Evolutionary conservation across 129 eudicot species (phyloP), one percentile per base, ranked within the genome.

Genomic region (Lactuca sativa): DNA sequence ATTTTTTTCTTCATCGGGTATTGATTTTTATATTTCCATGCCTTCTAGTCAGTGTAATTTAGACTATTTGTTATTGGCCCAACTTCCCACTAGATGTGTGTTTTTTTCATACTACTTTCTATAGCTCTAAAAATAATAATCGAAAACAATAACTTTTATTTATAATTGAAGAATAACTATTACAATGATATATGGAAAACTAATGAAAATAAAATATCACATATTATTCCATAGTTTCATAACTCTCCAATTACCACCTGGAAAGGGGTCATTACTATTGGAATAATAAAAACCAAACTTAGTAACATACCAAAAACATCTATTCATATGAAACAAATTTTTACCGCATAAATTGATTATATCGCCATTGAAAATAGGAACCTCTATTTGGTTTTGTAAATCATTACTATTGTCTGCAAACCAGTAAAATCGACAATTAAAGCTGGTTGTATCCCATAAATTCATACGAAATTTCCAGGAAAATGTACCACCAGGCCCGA

Each of bases 391-490:
- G 3, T 47, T 49, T 13, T 7, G n/a, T 30, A n/a, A 2, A 14
- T 48, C 15, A n/a, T 31, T 31, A 6, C 8, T 9, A 11, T 25
- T 64, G 0, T 65, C 70, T 14, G 33, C 43, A 49, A 49, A 30
- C 71, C 71, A 66, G 31, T 48, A 48, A 31, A 66, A 66, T 0
- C 47, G n/a, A 32, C 71, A 31, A 1, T 30, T 32, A n/a, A 48
- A 66, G 14, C 30, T 66, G 0, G 41, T 66, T 31, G 71, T 48
- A 6, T 8, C 71, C 9, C 44, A 0, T 4, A 66, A 6, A 49
- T 66, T 66, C 43, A 12, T 66, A 14, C 59, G 66, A 30, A 70
- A 70, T 58, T 43, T 57, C 66, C 74, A 70, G 4, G 66, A 21
- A 21, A 40, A 4, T 0, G 33, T 16, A 4, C 58, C 8, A 6